Percentiles rank a stretch among this genome's conserved stretches.
These are phyloP conservation scores for Kwoniella mangroviensis DNA, from an alignment of 768 basidiomycete species.

Conservation along the genomic window DNA sequence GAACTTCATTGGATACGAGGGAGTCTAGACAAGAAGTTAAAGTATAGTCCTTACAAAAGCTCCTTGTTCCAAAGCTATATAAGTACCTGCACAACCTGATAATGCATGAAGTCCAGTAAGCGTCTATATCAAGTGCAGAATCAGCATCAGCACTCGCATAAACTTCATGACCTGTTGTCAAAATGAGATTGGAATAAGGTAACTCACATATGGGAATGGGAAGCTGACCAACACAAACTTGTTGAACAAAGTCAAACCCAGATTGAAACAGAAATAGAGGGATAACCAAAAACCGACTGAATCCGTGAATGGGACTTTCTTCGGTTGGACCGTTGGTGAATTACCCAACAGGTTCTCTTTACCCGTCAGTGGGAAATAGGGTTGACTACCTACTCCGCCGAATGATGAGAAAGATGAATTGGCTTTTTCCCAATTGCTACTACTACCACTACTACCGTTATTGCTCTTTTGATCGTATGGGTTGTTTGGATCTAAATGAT, in stretches of 20 bases:
- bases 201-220: slow-evolving; percentile 80
- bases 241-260: slow-evolving; percentile 91
- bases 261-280: slow-evolving; percentile 88
- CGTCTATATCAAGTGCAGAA: slow-evolving; percentile 60
- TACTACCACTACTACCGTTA: too few species aligned
- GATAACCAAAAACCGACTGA: slow-evolving; percentile 66
- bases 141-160: slow-evolving; percentile 6
- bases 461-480: slow-evolving; percentile 17
- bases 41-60: slow-evolving; percentile 61
- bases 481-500: slow-evolving; percentile 8
- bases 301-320: slow-evolving; percentile 26
- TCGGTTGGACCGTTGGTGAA: slow-evolving; percentile 23
- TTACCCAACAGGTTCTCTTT: slow-evolving; percentile 14
- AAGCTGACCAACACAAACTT: slow-evolving; percentile 88
- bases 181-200: neutral
- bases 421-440: slow-evolving; percentile 1
- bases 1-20: neutral
- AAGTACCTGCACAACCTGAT: slow-evolving; percentile 81
- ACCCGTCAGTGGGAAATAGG: slow-evolving; percentile 25
- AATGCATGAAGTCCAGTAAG: slow-evolving; percentile 90
- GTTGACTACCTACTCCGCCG: slow-evolving; percentile 10
- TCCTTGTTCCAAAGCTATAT: slow-evolving; percentile 66
- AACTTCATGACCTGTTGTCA: neutral
- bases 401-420: slow-evolving; percentile 8
- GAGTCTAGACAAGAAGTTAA: neutral